Conservation (phyloP, 140 eudicot genomes). For the Senecio squalidus region DNA sequence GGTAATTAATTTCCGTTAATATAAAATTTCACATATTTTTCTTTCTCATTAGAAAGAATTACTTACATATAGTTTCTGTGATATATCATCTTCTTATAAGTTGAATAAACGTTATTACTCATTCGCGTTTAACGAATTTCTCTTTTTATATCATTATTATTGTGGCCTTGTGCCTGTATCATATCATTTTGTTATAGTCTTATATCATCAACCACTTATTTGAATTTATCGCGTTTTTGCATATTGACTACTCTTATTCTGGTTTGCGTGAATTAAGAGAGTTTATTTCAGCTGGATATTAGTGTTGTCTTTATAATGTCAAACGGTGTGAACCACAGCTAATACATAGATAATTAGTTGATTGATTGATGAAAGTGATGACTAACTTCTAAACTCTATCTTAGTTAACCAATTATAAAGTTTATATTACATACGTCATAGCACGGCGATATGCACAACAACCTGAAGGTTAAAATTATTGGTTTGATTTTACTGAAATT, state of each 20-base stretch:
- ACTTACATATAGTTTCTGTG: too few species aligned
- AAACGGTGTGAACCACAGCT: background rate
- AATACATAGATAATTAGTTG: background rate
- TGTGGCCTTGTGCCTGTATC: background rate
- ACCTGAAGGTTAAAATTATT: background rate
- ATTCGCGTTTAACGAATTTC: too few species aligned
- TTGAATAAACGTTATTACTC: too few species aligned
- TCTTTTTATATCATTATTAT: too few species aligned
- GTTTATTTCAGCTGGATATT: background rate
- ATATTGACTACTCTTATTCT: background rate
- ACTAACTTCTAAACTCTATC: background rate
- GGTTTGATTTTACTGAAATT: background rate
- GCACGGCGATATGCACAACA: background rate
- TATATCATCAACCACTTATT: background rate
- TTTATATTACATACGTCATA: background rate
- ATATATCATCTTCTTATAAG: too few species aligned
- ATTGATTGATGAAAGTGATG: conserved; percentile 1
- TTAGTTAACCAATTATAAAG: background rate
- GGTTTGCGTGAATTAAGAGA: background rate
- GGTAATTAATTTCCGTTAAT: conserved; percentile 26
- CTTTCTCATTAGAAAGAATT: too few species aligned
- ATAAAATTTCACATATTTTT: too few species aligned
- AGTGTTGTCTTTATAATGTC: too few species aligned
- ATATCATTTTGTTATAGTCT: too few species aligned
- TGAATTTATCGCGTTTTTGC: background rate